Evolutionary conservation across 345 rosid species (phyloP).

Genomic region (Corchorus olitorius): DNA sequence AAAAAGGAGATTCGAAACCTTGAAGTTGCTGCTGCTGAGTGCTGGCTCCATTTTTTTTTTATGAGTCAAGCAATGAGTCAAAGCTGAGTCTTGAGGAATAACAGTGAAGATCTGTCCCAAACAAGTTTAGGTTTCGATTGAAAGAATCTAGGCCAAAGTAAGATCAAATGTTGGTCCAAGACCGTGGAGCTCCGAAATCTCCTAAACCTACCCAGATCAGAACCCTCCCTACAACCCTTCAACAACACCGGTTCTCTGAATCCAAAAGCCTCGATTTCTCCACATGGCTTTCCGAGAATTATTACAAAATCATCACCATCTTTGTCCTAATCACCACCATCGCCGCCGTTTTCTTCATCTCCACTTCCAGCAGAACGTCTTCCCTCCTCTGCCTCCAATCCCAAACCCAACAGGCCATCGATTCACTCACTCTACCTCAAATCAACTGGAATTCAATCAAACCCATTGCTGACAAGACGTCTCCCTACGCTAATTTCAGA

Average conservation of each 20-base stretch:
- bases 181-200: slow-evolving; percentile 50
- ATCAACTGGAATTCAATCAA: slow-evolving; percentile 74
- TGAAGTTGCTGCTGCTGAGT: not conserved
- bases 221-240: slow-evolving; percentile 39
- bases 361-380: slow-evolving; percentile 65
- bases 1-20: not conserved
- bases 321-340: slow-evolving; percentile 56
- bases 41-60: not conserved
- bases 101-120: slow-evolving; percentile 14
- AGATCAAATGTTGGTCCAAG: slow-evolving; percentile 85
- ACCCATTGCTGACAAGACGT: slow-evolving; percentile 52
- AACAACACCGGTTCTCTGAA: slow-evolving; percentile 56
- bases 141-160: too few species aligned
- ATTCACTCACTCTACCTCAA: slow-evolving; percentile 58
- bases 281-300: slow-evolving; percentile 71
- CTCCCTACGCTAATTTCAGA: slow-evolving; percentile 66
- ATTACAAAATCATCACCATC: slow-evolving; percentile 47
- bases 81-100: not conserved
- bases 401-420: slow-evolving; percentile 51
- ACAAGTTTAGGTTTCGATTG: not conserved
- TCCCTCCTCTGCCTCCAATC: slow-evolving; percentile 70
- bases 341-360: slow-evolving; percentile 68
- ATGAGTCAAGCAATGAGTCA: slow-evolving; percentile 15
- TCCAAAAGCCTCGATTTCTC: slow-evolving; percentile 82
- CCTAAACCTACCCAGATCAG: slow-evolving; percentile 58